Evolutionary conservation across 495 filamentous ascomycete species (phyloP), one percentile per base, ranked within the genome.

Genomic region (Aspergillus baeticus): DNA sequence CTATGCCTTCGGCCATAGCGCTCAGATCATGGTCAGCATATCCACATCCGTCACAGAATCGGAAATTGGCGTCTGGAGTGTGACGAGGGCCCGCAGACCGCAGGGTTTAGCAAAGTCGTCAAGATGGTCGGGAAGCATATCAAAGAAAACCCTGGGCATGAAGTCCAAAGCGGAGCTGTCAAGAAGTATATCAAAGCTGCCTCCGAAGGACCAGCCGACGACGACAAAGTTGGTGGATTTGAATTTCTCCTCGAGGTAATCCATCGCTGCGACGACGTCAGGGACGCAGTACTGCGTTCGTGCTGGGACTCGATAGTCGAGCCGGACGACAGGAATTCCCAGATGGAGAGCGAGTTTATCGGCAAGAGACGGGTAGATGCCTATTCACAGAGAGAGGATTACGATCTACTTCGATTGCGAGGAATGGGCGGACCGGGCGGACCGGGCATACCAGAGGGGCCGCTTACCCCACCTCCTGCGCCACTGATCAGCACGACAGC

Each of bases 201-300:
- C 66, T 18, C 76, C 73, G 43, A 78, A 79, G 10, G 69, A 76
- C 75, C 76, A 79, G 17, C 76, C 76, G 1, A 77, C 65, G 3
- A 79, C 44, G 21, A 77, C 68, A 58, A 75, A 78, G 23, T 63
- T 61, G n/a, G 50, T 56, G 0, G 72, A 55, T 6, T 50, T 54
- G 54, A 71, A 73, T n/a, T 60, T 17, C 14, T 65, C 61, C 20
- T 64, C 46, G 10, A 79, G 65, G 44, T 72, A 71, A 23, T 69
- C 56, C 69, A 78, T 70, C n/a, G 61, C 58, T 1, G 76, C 69
- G 21, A 51, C 29, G 0, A 74, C 63, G 52, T 80, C 77, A 3
- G 55, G n/a, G 10, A 64, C 56, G 62, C 73, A 76, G 48, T 64
- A 62, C 10, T 51, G 38, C 31, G 64, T 75, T 5, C 46, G 56